Conservation (phyloP, 148 eudicot species). For the Mesembryanthemum crystallinum region DNA sequence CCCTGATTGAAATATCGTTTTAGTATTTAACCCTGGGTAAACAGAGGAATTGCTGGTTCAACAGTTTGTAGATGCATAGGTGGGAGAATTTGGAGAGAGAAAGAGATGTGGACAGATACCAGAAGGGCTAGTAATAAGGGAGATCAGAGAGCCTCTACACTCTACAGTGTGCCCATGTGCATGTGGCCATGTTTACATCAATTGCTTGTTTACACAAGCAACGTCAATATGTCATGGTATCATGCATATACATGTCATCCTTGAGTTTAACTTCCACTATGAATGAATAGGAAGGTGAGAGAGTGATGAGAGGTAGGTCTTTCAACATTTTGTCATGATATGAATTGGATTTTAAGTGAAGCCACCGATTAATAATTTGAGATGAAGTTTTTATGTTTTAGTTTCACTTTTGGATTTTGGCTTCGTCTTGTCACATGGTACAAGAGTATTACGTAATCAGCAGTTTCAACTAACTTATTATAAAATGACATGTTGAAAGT, state of each 20-base stretch:
- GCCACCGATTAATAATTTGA: not conserved
- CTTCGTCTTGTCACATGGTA: too few species aligned
- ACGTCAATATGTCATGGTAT: not conserved
- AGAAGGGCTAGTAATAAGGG: slow-evolving; percentile 4
- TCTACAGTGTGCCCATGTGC: slow-evolving; percentile 16
- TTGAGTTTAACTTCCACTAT: slow-evolving; percentile 7
- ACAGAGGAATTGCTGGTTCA: not conserved
- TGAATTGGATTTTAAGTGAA: slow-evolving; percentile 4
- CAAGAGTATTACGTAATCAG: too few species aligned
- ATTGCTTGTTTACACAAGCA: slow-evolving; percentile 9
- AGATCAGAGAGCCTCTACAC: too few species aligned
- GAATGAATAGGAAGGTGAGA: too few species aligned
- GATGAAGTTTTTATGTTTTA: too few species aligned
- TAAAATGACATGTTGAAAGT: too few species aligned
- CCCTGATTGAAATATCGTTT: too few species aligned
- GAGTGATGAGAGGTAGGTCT: too few species aligned
- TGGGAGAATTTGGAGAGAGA: not conserved
- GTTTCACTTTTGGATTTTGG: too few species aligned
- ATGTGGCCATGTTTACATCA: slow-evolving; percentile 11
- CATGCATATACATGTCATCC: not conserved
- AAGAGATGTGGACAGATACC: slow-evolving; percentile 24
- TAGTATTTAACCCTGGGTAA: not conserved
- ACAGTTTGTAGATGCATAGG: slow-evolving; percentile 1
- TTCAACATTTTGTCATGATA: not conserved
- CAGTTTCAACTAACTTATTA: too few species aligned